These are phyloP conservation scores for Jamesozyma lodderae DNA, from an alignment of 805 yeast species.

Conservation along the genomic window DNA sequence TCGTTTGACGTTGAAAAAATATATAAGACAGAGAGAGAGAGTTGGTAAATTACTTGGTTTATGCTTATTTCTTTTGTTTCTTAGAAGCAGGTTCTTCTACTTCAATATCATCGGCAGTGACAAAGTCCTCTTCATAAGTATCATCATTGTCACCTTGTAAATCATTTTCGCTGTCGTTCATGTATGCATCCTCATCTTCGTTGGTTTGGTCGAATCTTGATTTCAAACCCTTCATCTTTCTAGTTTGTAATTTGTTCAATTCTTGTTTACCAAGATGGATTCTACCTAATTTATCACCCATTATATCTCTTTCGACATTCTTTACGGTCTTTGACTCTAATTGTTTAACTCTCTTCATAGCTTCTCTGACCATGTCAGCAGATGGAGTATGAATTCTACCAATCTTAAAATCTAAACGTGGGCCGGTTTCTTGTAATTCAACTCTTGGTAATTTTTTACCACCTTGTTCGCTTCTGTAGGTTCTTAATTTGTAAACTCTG, in stretches of 20 bases:
- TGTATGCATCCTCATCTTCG: constrained; percentile 37
- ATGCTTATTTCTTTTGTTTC: constrained; percentile 19
- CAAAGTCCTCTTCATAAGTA: constrained; percentile 28
- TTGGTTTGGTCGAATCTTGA: constrained; percentile 68
- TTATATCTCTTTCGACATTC: constrained; percentile 74
- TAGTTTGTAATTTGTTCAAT: constrained; percentile 78
- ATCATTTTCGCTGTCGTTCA: constrained; percentile 34
- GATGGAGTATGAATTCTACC: constrained; percentile 80
- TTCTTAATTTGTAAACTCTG: constrained; percentile 81
- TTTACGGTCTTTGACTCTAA: constrained; percentile 74
- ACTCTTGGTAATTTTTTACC: constrained; percentile 74
- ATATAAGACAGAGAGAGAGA: not conserved
- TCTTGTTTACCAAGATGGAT: constrained; percentile 96
- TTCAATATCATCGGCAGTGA: constrained; percentile 29
- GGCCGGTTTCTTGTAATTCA: constrained; percentile 91
- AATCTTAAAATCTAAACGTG: constrained; percentile 83
- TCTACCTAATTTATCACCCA: constrained; percentile 97
- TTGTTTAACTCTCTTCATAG: constrained; percentile 70
- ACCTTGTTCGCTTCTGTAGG: constrained; percentile 68
- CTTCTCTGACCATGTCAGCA: constrained; percentile 87
- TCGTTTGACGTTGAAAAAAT: not conserved
- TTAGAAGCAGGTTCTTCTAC: constrained; percentile 26
- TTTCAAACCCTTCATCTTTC: constrained; percentile 98
- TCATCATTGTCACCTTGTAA: constrained; percentile 20
- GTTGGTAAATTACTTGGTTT: not conserved